Base-by-base conservation (phyloP, 495 filamentous ascomycete species). In the Daldinia childiae region DNA sequence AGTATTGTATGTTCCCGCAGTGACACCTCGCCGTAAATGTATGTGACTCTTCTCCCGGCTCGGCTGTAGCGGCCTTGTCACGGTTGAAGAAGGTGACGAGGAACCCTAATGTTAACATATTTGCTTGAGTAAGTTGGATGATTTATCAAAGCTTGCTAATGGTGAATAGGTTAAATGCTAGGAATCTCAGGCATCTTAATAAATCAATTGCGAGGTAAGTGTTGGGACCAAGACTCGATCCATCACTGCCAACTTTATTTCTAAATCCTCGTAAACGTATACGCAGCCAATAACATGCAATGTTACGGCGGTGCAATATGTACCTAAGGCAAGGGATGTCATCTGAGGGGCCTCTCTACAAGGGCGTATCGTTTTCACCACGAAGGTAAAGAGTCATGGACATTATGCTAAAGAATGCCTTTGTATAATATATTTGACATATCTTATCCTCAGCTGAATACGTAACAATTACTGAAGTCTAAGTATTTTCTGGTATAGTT, bases 11-110 rank as follows among this genome's bases (percentile, higher is more conserved):
- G 15, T 77, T 64, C n/a, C 71, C 65, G 73, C 83, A 85, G 65
- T 80, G 76, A 69, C 82, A 85, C 36, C 75, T 69, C 7, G 82
- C 78, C 12, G 66, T 74, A 38, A 84, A 75, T 0, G 74, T 80
- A 36, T 71, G 72, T 9, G 43, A 48, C 32, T 54, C 71, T 15
- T 71, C 68, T 14, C 52, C 56, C 15, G 57, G 8, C 6, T 45
- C 58, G 0, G 62, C 15, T 0, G 24, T 34, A 7, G 19, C 15
- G 17, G 26, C 34, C 52, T 58, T 66, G 63, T 66, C 63, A 4
- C 63, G 63, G 58, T 71, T 66, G 45, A 48, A 59, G 32, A 71
- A 57, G 8, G 34, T 14, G 50, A 32, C 30, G 21, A 71, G 43
- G 11, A 11, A 19, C 0, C 48, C 48, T n/a, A 17, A 34, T 11